phyloP scores from a whole-genome alignment of 2,329 filamentous ascomycete genomes.

The Pezicula carpinea region DNA sequence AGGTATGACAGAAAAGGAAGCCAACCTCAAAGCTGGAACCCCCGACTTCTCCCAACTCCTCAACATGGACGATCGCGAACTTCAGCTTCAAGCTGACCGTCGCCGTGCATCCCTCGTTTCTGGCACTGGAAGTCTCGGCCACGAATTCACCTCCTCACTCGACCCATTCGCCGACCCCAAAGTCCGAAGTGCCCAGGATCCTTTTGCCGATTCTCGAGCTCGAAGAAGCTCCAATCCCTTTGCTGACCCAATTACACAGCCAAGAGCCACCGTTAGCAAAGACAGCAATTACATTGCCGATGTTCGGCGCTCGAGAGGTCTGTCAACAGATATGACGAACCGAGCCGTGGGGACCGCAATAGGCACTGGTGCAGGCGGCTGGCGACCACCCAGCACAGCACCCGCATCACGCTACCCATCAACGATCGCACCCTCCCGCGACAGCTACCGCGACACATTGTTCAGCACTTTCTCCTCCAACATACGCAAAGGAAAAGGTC shows the following conservation, averaged over 20 bases:
- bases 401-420: constrained; percentile 23
- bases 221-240: constrained; percentile 7
- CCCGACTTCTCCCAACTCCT: constrained; percentile 24
- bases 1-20: constrained; percentile 20
- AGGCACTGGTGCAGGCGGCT: constrained; percentile 21
- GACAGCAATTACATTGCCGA: constrained; percentile 41
- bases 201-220: constrained; percentile 10
- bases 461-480: constrained; percentile 36
- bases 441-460: constrained; percentile 33
- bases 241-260: constrained; percentile 19
- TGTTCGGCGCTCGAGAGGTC: constrained; percentile 44
- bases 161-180: constrained; percentile 3
- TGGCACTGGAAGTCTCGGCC: constrained; percentile 20
- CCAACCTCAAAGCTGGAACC: constrained; percentile 10
- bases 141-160: constrained; percentile 18
- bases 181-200: constrained; percentile 8
- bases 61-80: constrained; percentile 23
- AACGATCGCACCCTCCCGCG: constrained; percentile 23
- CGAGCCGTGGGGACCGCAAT: constrained; percentile 18
- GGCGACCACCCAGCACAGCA: constrained; percentile 14
- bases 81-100: constrained; percentile 20
- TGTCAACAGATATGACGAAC: constrained; percentile 30
- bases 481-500: constrained; percentile 49
- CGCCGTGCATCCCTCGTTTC: constrained; percentile 15
- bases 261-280: constrained; percentile 25